A percentile compares a stretch with the other conserved stretches of the same genome.
Conservation (phyloP, 108 stramenopile genomes). For the Conticribra weissflogii region DNA sequence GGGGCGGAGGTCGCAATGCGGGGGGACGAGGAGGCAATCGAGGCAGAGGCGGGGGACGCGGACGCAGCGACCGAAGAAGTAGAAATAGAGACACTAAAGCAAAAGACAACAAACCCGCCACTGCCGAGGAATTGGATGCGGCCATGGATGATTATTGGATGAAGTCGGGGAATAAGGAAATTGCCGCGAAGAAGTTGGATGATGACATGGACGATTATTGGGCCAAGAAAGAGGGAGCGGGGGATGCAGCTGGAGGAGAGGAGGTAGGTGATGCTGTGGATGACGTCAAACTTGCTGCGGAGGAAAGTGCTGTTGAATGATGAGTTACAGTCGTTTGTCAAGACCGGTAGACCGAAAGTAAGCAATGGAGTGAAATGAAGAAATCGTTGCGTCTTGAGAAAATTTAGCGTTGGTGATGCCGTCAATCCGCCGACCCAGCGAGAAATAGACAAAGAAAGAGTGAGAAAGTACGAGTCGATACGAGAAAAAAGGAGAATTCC, state of each 20-base stretch:
- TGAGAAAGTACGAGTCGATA: too few species aligned
- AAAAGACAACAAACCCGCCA: slow-evolving; percentile 72
- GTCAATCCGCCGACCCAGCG: too few species aligned
- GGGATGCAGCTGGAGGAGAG: slow-evolving; percentile 35
- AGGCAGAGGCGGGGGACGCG: slow-evolving; percentile 13
- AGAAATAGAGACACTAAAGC: slow-evolving; percentile 10
- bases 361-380: background rate
- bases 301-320: background rate
- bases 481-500: too few species aligned
- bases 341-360: background rate
- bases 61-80: background rate
- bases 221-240: slow-evolving; percentile 63
- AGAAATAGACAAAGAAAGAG: too few species aligned
- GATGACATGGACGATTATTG: slow-evolving; percentile 90
- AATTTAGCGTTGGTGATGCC: too few species aligned
- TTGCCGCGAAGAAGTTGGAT: slow-evolving; percentile 82
- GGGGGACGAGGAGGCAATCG: slow-evolving; percentile 10
- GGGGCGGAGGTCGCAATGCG: slow-evolving; percentile 2
- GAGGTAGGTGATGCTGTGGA: slow-evolving; percentile 29
- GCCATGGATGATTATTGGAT: slow-evolving; percentile 89
- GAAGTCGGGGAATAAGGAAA: slow-evolving; percentile 71
- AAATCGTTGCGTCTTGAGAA: background rate
- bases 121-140: slow-evolving; percentile 79
- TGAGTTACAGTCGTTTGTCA: background rate
- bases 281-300: background rate